Conservation (phyloP, 1,284 basidiomycete species). For the Hemileia vastatrix region DNA sequence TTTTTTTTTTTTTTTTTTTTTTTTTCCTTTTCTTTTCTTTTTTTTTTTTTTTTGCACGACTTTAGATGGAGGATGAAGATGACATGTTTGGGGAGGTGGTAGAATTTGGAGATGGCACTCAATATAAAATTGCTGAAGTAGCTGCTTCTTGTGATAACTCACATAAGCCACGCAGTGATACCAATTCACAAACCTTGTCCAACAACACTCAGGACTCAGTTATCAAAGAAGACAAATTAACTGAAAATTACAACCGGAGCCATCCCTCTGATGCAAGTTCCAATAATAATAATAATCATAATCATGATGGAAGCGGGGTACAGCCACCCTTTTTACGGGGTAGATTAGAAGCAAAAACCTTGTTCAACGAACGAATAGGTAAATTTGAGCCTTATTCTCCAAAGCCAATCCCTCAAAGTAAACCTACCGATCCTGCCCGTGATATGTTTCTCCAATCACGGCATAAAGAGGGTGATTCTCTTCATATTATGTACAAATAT, state of each 20-base stretch:
- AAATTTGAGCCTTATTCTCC: constrained; percentile 21
- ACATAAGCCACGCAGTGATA: constrained; percentile 6
- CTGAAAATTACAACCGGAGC: constrained; percentile 12
- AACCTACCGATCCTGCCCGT: no score
- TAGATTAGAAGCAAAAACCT: constrained; percentile 17
- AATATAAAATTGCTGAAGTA: constrained; percentile 61
- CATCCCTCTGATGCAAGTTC: no score
- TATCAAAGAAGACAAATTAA: not conserved
- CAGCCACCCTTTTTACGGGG: constrained; percentile 18
- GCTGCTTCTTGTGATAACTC: no score
- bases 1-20: constrained; percentile 21
- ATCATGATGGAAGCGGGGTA: constrained; percentile 1
- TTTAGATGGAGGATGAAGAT: constrained; percentile 83
- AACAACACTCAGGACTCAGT: not conserved
- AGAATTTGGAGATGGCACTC: constrained; percentile 82
- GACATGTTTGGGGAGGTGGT: constrained; percentile 78
- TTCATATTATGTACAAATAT: no score
- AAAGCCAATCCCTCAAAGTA: constrained; percentile 1
- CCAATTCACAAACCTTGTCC: not conserved
- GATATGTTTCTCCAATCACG: no score
- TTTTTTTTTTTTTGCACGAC: not conserved
- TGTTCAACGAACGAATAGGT: constrained; percentile 19
- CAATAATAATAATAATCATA: not conserved
- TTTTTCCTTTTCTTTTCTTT: constrained; percentile 1
- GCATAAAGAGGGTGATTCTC: no score